These are phyloP conservation scores for Litchi chinensis DNA, from an alignment of 345 rosid species.

Conservation along the genomic window DNA sequence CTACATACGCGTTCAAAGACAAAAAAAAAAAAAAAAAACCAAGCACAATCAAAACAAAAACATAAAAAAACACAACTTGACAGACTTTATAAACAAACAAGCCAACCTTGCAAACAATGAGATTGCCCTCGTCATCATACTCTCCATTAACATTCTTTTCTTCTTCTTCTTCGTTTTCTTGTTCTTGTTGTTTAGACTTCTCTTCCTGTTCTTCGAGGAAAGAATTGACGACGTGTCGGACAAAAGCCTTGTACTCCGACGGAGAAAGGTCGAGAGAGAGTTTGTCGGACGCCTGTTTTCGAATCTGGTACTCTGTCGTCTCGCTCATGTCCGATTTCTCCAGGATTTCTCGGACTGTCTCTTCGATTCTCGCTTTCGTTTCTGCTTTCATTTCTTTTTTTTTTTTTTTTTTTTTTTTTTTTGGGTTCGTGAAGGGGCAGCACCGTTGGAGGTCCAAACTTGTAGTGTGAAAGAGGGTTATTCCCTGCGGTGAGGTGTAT, in stretches of 20 bases:
- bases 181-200: slow-evolving; percentile 31
- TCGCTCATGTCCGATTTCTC: slow-evolving; percentile 67
- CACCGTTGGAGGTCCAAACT: neutral
- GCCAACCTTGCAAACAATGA: slow-evolving; percentile 71
- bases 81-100: neutral
- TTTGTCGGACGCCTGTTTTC: slow-evolving; percentile 64
- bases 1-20: slow-evolving; percentile 29
- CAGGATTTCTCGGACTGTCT: slow-evolving; percentile 61
- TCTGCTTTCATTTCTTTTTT: slow-evolving; percentile 49
- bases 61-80: neutral
- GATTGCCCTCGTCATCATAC: slow-evolving; percentile 81
- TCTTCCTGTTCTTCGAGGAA: slow-evolving; percentile 75
- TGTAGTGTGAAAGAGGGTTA: neutral
- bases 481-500: neutral
- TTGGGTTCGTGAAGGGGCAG: neutral
- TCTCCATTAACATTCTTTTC: slow-evolving; percentile 35
- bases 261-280: slow-evolving; percentile 69
- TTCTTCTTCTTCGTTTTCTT: slow-evolving; percentile 21
- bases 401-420: slow-evolving; percentile 11
- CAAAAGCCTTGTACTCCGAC: slow-evolving; percentile 60
- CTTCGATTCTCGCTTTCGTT: slow-evolving; percentile 50
- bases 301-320: slow-evolving; percentile 76
- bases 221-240: slow-evolving; percentile 56
- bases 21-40: neutral
- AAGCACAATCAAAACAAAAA: neutral